These are phyloP conservation scores for Cyberlindnera xylosilytica DNA, from an alignment of 805 yeast genomes.

Conservation along the genomic window DNA sequence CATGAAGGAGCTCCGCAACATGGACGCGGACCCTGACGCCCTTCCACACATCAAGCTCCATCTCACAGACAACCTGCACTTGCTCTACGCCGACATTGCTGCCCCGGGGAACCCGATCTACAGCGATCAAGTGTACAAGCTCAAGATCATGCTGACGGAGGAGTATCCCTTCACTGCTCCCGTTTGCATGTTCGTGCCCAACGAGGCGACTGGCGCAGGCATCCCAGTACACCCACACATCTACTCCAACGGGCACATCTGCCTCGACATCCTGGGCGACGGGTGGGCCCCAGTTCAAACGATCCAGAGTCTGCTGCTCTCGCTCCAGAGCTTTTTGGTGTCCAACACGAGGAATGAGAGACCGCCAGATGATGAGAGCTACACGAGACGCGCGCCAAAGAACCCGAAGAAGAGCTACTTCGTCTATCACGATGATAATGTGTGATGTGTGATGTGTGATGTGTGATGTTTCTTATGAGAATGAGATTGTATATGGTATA, in stretches of 20 bases:
- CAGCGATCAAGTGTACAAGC: slow-evolving; percentile 34
- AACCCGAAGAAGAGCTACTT: slow-evolving; percentile 53
- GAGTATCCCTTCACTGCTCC: slow-evolving; percentile 62
- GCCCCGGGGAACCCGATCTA: slow-evolving; percentile 37
- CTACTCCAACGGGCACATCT: slow-evolving; percentile 76
- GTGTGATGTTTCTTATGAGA: too few species aligned
- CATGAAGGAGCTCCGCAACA: slow-evolving; percentile 24
- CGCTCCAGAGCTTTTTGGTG: slow-evolving; percentile 63
- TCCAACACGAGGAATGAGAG: slow-evolving; percentile 44
- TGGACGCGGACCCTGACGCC: slow-evolving; percentile 15
- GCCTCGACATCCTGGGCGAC: slow-evolving; percentile 59
- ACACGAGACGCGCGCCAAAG: slow-evolving; percentile 50
- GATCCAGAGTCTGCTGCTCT: slow-evolving; percentile 45
- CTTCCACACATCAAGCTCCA: slow-evolving; percentile 29
- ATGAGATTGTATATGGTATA: too few species aligned
- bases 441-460: slow-evolving; percentile 18
- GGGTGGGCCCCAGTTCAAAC: slow-evolving; percentile 29
- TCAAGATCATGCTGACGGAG: slow-evolving; percentile 40
- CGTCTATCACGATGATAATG: slow-evolving; percentile 58
- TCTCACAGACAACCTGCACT: slow-evolving; percentile 31
- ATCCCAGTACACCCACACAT: slow-evolving; percentile 75
- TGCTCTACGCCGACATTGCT: slow-evolving; percentile 37
- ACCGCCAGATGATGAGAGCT: slow-evolving; percentile 55
- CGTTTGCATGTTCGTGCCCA: slow-evolving; percentile 46
- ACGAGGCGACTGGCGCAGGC: slow-evolving; percentile 12